Conservation (phyloP, 768 basidiomycete species). For the Cystoderma amianthinum region DNA sequence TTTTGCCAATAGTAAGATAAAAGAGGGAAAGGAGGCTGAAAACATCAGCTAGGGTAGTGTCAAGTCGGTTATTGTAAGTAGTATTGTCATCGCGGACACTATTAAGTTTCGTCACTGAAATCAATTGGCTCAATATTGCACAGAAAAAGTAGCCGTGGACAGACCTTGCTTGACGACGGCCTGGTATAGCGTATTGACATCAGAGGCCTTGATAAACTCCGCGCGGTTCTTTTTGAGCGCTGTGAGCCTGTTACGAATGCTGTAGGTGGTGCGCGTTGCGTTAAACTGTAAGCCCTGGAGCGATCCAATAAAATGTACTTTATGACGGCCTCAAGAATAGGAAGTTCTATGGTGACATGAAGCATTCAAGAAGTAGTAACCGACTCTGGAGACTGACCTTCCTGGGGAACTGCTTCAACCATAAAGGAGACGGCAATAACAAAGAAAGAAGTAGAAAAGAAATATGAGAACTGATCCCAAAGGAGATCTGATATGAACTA, state of each 20-base stretch:
- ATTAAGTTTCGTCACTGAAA: conserved; percentile 81
- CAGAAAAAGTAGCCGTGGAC: conserved; percentile 9
- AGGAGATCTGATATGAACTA: background rate
- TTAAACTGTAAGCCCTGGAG: conserved; percentile 9
- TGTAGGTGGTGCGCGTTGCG: conserved; percentile 23
- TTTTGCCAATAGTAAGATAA: conserved; percentile 97
- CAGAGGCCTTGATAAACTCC: conserved; percentile 88
- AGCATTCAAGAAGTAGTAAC: conserved; percentile 2
- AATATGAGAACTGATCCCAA: background rate
- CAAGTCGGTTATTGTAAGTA: conserved; percentile 81
- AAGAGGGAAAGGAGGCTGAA: conserved; percentile 93
- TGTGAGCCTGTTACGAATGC: conserved; percentile 92
- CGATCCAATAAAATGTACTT: conserved; percentile 44
- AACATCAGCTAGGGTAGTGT: conserved; percentile 93
- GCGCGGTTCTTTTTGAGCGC: conserved; percentile 91
- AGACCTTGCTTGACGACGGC: conserved; percentile 89
- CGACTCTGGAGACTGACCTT: conserved; percentile 42
- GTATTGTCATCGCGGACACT: conserved; percentile 78
- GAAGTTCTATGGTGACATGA: conserved; percentile 56
- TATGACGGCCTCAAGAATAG: conserved; percentile 92
- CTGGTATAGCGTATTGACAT: conserved; percentile 91
- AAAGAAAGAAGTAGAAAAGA: background rate
- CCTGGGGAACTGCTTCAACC: conserved; percentile 70
- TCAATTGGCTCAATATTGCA: background rate
- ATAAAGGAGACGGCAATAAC: conserved; percentile 24